A percentile compares a stretch with the other conserved stretches of the same genome.
Conservation (phyloP, 202 grass and related monocot genomes). For the Miscanthus sacchariflorus region DNA sequence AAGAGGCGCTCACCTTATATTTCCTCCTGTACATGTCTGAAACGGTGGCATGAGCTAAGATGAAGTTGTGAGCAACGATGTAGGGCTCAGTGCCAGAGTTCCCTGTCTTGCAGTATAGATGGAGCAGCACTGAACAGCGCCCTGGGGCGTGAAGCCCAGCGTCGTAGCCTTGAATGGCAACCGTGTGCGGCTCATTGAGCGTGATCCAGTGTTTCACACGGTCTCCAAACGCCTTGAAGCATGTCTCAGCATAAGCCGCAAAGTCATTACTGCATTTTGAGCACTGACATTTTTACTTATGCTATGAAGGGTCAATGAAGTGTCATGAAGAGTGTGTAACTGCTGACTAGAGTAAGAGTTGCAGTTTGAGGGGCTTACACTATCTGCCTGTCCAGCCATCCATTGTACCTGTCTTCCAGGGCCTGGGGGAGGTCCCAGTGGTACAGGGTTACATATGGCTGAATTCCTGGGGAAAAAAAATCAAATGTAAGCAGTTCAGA, state of each 20-base stretch:
- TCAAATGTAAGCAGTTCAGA: not conserved
- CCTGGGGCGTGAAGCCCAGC: conserved; percentile 82
- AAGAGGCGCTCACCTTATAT: conserved; percentile 58
- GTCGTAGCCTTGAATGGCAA: conserved; percentile 89
- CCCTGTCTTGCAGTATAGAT: conserved; percentile 70
- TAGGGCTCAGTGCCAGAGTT: conserved; percentile 90
- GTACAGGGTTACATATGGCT: conserved; percentile 84
- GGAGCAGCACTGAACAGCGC: conserved; percentile 81
- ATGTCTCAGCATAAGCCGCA: conserved; percentile 73
- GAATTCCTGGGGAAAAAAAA: conserved; percentile 56
- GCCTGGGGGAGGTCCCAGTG: conserved; percentile 95
- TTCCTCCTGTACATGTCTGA: conserved; percentile 61
- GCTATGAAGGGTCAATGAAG: not conserved
- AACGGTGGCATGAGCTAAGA: conserved; percentile 59
- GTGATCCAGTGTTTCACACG: conserved; percentile 95
- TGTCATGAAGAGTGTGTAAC: not conserved
- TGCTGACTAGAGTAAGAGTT: not conserved
- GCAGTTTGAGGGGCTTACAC: conserved; percentile 51
- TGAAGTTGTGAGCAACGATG: conserved; percentile 41
- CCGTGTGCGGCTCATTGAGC: conserved; percentile 94
- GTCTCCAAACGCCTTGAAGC: conserved; percentile 89
- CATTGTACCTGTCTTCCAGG: conserved; percentile 76
- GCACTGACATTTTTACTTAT: not conserved
- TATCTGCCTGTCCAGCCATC: conserved; percentile 87
- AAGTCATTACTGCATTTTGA: conserved; percentile 70